Evolutionary conservation across 768 basidiomycete genomes (phyloP).

Genomic region (Hericium erinaceus): DNA sequence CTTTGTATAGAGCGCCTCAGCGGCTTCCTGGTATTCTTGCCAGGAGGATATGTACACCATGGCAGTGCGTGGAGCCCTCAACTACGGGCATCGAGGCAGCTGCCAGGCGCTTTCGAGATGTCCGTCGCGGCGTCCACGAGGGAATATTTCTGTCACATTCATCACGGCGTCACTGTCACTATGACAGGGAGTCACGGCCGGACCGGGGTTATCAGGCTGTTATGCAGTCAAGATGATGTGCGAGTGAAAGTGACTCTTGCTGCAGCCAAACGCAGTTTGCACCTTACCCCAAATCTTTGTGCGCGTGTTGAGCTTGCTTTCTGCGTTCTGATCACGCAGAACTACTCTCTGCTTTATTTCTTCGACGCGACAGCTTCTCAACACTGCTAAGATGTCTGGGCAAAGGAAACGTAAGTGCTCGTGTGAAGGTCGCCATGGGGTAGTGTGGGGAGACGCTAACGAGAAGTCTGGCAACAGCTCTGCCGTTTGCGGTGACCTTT

Average conservation of each 20-base stretch:
- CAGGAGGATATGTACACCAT: slow-evolving; percentile 89
- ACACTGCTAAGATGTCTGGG: background rate
- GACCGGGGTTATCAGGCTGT: background rate
- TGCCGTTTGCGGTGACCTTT: slow-evolving; percentile 86
- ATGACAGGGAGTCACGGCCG: background rate
- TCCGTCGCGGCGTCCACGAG: background rate
- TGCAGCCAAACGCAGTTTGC: background rate
- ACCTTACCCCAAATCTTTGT: no score
- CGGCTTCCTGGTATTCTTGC: slow-evolving; percentile 87
- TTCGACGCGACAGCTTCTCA: background rate
- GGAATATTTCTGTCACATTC: background rate
- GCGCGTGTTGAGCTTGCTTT: no score
- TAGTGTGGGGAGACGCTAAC: background rate
- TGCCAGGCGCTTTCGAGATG: background rate
- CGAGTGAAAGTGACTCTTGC: background rate
- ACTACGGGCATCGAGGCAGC: slow-evolving; percentile 8
- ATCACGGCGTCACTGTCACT: background rate
- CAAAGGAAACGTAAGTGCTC: background rate
- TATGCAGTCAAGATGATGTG: background rate
- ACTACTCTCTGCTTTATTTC: background rate
- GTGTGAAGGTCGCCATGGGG: background rate
- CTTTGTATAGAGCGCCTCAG: slow-evolving; percentile 73
- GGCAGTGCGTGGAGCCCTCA: slow-evolving; percentile 22
- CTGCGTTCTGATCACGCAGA: no score
- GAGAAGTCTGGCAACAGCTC: slow-evolving; percentile 35